These are phyloP conservation scores for Monascus purpureus DNA, from an alignment of 495 filamentous ascomycete genomes.

Conservation along the genomic window DNA sequence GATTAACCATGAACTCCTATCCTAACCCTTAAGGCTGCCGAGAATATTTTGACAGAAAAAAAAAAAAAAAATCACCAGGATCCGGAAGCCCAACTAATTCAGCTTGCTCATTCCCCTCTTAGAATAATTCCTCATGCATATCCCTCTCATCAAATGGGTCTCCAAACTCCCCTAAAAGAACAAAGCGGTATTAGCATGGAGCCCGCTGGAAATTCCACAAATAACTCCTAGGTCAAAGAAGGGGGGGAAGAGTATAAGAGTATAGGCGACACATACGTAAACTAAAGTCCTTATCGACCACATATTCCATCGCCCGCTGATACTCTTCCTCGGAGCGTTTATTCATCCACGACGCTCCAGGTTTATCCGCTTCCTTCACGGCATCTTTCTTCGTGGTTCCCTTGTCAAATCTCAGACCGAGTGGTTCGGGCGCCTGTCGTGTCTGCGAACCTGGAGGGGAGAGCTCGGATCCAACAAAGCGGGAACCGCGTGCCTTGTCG, in stretches of 20 bases:
- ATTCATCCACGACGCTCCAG: slow-evolving; percentile 42
- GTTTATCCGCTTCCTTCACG: slow-evolving; percentile 16
- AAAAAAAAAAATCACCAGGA: too few relatives aligned
- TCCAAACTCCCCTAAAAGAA: slow-evolving; percentile 31
- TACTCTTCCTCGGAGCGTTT: slow-evolving; percentile 50
- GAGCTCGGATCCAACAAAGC: slow-evolving; percentile 23
- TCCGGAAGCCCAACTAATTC: too few relatives aligned
- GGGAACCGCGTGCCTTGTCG: slow-evolving; percentile 7
- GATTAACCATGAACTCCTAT: too few relatives aligned
- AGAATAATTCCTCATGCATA: slow-evolving; percentile 40
- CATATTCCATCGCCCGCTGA: slow-evolving; percentile 30
- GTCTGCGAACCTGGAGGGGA: slow-evolving; percentile 43
- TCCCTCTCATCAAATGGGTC: slow-evolving; percentile 49
- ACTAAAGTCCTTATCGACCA: slow-evolving; percentile 35
- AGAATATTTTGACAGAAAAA: too few relatives aligned
- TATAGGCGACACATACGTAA: slow-evolving; percentile 18
- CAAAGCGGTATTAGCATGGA: slow-evolving; percentile 2
- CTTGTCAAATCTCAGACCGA: slow-evolving; percentile 3
- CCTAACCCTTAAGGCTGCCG: too few relatives aligned
- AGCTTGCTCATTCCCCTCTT: too few relatives aligned
- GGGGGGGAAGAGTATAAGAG: not conserved
- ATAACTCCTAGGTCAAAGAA: not conserved
- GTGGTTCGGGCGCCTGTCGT: slow-evolving; percentile 11
- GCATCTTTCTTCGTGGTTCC: slow-evolving; percentile 3
- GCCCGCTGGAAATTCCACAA: not conserved